Evolutionary conservation across 1,284 basidiomycete genomes (phyloP).

Genomic region (Kalmanozyma brasiliensis): DNA sequence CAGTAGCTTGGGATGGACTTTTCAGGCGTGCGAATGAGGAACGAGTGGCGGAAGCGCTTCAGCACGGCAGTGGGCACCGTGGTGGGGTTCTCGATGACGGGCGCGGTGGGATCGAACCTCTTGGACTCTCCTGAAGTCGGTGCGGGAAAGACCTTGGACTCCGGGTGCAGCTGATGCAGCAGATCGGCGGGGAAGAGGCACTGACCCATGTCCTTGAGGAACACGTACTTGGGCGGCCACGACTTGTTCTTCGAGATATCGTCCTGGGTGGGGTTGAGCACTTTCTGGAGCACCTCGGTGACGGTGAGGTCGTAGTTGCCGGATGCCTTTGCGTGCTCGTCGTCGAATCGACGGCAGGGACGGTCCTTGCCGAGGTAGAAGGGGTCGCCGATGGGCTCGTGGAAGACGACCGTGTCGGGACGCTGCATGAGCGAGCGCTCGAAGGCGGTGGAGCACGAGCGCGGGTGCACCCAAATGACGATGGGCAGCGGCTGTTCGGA

Average conservation of each 20-base stretch:
- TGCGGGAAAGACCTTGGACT: slow-evolving; percentile 56
- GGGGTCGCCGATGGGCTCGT: slow-evolving; percentile 62
- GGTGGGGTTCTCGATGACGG: slow-evolving; percentile 65
- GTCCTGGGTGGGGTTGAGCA: slow-evolving; percentile 40
- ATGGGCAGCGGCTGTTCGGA: slow-evolving; percentile 42
- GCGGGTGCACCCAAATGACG: slow-evolving; percentile 60
- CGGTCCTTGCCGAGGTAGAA: slow-evolving; percentile 57
- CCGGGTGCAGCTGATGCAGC: slow-evolving; percentile 54
- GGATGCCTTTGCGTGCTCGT: slow-evolving; percentile 43
- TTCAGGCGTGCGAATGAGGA: slow-evolving; percentile 64
- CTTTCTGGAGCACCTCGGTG: slow-evolving; percentile 43
- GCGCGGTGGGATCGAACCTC: slow-evolving; percentile 25
- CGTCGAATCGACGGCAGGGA: slow-evolving; percentile 52
- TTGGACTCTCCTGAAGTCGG: slow-evolving; percentile 5
- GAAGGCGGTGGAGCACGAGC: slow-evolving; percentile 60
- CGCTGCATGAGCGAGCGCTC: slow-evolving; percentile 63
- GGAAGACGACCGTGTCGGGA: slow-evolving; percentile 56
- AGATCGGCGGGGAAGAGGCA: slow-evolving; percentile 54
- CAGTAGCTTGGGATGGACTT: slow-evolving; percentile 63
- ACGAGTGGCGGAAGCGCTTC: slow-evolving; percentile 63
- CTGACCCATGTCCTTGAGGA: slow-evolving; percentile 66
- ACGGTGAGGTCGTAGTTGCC: slow-evolving; percentile 52
- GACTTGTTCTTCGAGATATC: slow-evolving; percentile 35
- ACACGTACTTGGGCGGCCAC: slow-evolving; percentile 53
- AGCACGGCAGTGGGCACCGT: slow-evolving; percentile 58